Evolutionary conservation across 2,329 filamentous ascomycete species (phyloP).

Genomic region (Arthrobotrys musiformis): DNA sequence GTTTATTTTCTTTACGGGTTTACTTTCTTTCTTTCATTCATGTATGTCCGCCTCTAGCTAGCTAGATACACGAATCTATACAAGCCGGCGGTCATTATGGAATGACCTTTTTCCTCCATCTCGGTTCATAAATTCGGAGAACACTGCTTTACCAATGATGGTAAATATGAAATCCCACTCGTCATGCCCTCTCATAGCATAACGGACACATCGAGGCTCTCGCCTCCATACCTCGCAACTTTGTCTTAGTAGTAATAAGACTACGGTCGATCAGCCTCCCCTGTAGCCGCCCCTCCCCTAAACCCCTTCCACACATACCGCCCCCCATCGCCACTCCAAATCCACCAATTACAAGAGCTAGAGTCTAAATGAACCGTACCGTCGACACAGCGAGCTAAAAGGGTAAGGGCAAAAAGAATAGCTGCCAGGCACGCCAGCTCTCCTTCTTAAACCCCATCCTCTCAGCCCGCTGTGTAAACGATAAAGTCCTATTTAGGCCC

Average conservation of each 20-base stretch:
- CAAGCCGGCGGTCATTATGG: not conserved
- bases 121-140: not conserved
- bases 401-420: not conserved
- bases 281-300: no score
- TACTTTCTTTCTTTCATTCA: not conserved
- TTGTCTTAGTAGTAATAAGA: not conserved
- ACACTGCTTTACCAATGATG: not conserved
- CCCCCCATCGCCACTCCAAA: not conserved
- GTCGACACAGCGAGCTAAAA: not conserved
- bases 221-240: not conserved
- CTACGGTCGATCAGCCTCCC: not conserved
- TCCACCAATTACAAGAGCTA: not conserved
- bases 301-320: not conserved
- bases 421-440: conserved; percentile 17
- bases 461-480: not conserved
- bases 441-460: not conserved
- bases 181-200: conserved; percentile 9
- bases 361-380: not conserved
- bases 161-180: not conserved
- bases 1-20: not conserved
- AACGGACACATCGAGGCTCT: not conserved
- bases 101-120: not conserved
- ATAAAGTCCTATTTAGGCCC: no score
- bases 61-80: conserved; percentile 6
- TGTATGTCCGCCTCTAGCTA: not conserved